A percentile compares a stretch with the other conserved stretches of the same genome.
phyloP scores from a whole-genome alignment of 2,329 filamentous ascomycete genomes.

The Neonectria sp. region DNA sequence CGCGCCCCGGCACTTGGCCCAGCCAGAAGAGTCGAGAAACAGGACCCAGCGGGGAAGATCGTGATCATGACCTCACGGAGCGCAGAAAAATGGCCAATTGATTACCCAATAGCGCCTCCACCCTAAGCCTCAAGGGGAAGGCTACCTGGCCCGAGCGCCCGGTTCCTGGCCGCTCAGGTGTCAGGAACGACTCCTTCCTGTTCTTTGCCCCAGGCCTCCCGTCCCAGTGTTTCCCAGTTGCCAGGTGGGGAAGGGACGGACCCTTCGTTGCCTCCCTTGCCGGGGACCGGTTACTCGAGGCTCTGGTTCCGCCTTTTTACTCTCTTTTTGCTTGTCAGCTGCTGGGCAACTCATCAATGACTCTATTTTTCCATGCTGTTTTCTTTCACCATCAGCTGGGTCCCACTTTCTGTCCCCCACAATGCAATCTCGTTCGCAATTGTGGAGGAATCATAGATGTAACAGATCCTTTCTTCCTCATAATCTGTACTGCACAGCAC shows the following conservation, averaged over 20 bases:
- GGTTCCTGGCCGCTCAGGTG: slow-evolving; percentile 52
- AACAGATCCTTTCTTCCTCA: slow-evolving; percentile 16
- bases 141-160: slow-evolving; percentile 45
- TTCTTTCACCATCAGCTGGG: slow-evolving; percentile 18
- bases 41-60: slow-evolving; percentile 44
- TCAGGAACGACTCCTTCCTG: slow-evolving; percentile 46
- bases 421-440: slow-evolving; percentile 29
- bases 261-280: slow-evolving; percentile 16
- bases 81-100: slow-evolving; percentile 44
- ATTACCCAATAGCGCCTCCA: slow-evolving; percentile 52
- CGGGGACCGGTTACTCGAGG: slow-evolving; percentile 54
- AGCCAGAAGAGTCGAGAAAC: slow-evolving; percentile 49
- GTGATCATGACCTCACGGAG: slow-evolving; percentile 53
- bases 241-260: slow-evolving; percentile 35
- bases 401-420: slow-evolving; percentile 24
- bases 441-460: slow-evolving; percentile 25
- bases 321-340: slow-evolving; percentile 38
- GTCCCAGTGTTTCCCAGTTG: slow-evolving; percentile 15
- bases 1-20: slow-evolving; percentile 34
- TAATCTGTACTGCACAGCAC: slow-evolving; percentile 6
- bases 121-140: slow-evolving; percentile 51
- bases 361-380: slow-evolving; percentile 18
- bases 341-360: slow-evolving; percentile 28
- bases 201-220: slow-evolving; percentile 27
- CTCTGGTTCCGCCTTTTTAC: slow-evolving; percentile 45